Evolutionary conservation across 1,284 basidiomycete species (phyloP).

Genomic region (Athelia psychrophila): DNA sequence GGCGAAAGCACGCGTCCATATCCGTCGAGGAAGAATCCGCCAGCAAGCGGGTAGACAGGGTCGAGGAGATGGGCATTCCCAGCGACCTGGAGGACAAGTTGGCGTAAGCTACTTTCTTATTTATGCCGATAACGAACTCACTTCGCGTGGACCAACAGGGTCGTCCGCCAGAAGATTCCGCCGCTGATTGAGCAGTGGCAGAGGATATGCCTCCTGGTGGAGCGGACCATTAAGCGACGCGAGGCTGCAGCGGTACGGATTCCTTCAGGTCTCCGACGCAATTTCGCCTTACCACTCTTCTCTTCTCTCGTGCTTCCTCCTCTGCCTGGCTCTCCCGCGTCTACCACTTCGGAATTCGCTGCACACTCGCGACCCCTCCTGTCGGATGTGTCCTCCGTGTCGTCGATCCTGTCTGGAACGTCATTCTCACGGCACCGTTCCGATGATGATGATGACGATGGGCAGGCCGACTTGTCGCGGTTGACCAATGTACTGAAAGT

Average conservation of each 20-base stretch:
- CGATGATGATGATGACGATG: conserved; percentile 21
- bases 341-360: conserved; percentile 29
- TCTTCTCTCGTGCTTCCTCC: conserved; percentile 31
- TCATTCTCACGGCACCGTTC: conserved; percentile 11
- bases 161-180: conserved; percentile 68
- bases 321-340: conserved; percentile 22
- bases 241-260: conserved; percentile 85
- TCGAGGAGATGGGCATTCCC: conserved; percentile 91
- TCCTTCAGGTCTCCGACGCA: conserved; percentile 57
- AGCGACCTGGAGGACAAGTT: conserved; percentile 90
- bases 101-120: conserved; percentile 43
- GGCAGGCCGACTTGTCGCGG: conserved; percentile 79
- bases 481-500: conserved; percentile 79
- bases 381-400: conserved; percentile 14
- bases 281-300: conserved; percentile 46
- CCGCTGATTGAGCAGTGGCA: conserved; percentile 88
- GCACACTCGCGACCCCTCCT: conserved; percentile 17
- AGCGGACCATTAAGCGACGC: conserved; percentile 82
- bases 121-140: neutral
- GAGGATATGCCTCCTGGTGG: conserved; percentile 79
- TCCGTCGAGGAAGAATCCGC: conserved; percentile 86
- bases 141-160: conserved; percentile 34
- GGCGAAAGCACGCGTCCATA: conserved; percentile 73
- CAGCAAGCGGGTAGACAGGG: conserved; percentile 75
- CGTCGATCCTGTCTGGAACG: conserved; percentile 12